Evolutionary conservation across 345 rosid genomes (phyloP), one percentile per base, ranked within the genome.

Genomic region (Geranium rotundifolium): DNA sequence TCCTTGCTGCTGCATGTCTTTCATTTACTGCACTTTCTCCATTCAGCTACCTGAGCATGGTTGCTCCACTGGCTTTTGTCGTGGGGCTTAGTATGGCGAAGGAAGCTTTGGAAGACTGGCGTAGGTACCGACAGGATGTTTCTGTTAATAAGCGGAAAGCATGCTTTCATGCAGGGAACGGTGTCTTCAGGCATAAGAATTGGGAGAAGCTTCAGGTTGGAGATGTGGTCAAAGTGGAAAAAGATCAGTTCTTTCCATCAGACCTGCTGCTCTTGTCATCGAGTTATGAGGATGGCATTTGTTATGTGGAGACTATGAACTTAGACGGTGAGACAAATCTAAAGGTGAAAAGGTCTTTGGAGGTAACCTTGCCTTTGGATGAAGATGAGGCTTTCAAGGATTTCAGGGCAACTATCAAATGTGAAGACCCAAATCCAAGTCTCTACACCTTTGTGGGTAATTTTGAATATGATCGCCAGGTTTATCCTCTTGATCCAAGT

Each of bases 271-370:
- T 95, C 27, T 72, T 95, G 83, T 85, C 99, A 16, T 84, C 96
- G 0, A 81, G 91, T 77, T 95, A 88, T 41, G 99, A 88, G 54
- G 99, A 90, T 65, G 99, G 99, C 71, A 84, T 95, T 66, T 90
- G 97, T 69, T 95, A 90, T 66, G 99, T 95, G 59, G 99, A 95
- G 85, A 95, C 99, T 46, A 95, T 95, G 99, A 95, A 95, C 72
- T 82, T 95, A 61, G 99, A 95, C 64, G 99, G 99, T 13, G 99
- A 95, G 73, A 95, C 99, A 15, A 95, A 95, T 77, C 77, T 95
- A 75, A 95, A 95, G 79, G 86, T 87, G 16, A 95, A 90, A 67
- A 82, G 96, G 63, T 78, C 95, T 30, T 71, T 90, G 77, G 99
- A 95, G 75, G 87, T 76, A 27, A 85, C 97, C 19, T 59, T 82